Evolutionary conservation across 176 grass and related monocot species (phyloP), one percentile per base, ranked within the genome.

Genomic region (Elymus sibiricus): DNA sequence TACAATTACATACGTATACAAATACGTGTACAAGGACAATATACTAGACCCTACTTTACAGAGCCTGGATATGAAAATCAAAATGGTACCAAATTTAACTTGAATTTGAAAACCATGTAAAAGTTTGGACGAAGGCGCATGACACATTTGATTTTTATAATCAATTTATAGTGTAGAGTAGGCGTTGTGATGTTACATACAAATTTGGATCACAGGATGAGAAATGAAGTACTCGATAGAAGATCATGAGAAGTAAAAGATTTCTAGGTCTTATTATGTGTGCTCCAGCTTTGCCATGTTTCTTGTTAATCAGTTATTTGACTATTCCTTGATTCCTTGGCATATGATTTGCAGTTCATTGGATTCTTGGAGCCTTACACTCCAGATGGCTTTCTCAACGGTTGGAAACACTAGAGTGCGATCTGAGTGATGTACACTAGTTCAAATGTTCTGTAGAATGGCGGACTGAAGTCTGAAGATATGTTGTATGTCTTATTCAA

Each of bases 281-380:
- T 58, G 55, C 24, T 81, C 21, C 29, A 42, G 15, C 27, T 28
- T 74, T 1, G 46, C 4, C 14, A 44, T 6, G 67, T 49, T 80
- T 70, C 31, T 64, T 40, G 40, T 6, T 72, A n/a, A 32, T 70
- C 5, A 12, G 27, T 25, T 15, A 39, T 44, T 29, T 47, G 53
- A 61, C 37, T 69, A 5, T 13, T 85, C 39, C 28, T 53, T 56
- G 53, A 9, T 22, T 58, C 55, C 55, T 85, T 64, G 7, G n/a
- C 61, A 25, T 74, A 38, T 70, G 64, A 2, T 65, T 29, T 86
- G 76, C 91, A 95, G 93, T 98, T 98, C 64, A 92, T 95, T 29
- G 96, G 92, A 84, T 98, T 98, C 90, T 89, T 98, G 93, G 91
- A 95, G 88, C 96, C 96, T 2, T 92, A 95, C 64, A 88, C 70